phyloP scores from a whole-genome alignment of 2,329 filamentous ascomycete genomes.

The Parasarocladium wereldwijsianum region DNA sequence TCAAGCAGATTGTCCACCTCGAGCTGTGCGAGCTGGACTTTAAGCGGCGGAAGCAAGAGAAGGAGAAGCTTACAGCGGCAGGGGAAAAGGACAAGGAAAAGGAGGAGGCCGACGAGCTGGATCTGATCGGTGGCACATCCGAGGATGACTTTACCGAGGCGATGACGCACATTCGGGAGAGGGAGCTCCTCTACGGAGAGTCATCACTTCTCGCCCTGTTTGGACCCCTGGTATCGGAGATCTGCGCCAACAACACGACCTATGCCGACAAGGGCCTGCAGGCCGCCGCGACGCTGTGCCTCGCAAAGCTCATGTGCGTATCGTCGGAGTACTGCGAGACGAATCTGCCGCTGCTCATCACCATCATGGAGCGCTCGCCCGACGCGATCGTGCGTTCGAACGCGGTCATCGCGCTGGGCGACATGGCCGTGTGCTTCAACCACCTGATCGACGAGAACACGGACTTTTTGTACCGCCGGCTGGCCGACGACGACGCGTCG shows the following conservation, averaged over 20 bases:
- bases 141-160: constrained; percentile 87
- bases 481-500: constrained; percentile 75
- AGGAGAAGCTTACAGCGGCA: constrained; percentile 49
- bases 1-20: constrained; percentile 97
- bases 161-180: constrained; percentile 69
- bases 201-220: constrained; percentile 80
- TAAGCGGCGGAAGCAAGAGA: constrained; percentile 86
- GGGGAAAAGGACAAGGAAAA: constrained; percentile 37
- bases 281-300: constrained; percentile 80
- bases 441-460: constrained; percentile 98
- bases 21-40: constrained; percentile 97
- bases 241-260: constrained; percentile 86
- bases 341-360: constrained; percentile 86
- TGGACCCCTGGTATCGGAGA: constrained; percentile 80
- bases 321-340: constrained; percentile 91
- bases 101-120: constrained; percentile 72
- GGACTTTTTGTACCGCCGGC: constrained; percentile 85
- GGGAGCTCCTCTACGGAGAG: constrained; percentile 69
- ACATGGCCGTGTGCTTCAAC: constrained; percentile 99
- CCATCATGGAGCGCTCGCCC: constrained; percentile 88
- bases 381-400: constrained; percentile 91
- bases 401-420: constrained; percentile 88
- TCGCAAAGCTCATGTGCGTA: constrained; percentile 98
- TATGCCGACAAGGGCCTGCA: constrained; percentile 86
- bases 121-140: constrained; percentile 91